A percentile compares a stretch with the other conserved stretches of the same genome.
Evolutionary conservation across 169 alveolate species (phyloP).

Genomic region (Babesia bovis): DNA sequence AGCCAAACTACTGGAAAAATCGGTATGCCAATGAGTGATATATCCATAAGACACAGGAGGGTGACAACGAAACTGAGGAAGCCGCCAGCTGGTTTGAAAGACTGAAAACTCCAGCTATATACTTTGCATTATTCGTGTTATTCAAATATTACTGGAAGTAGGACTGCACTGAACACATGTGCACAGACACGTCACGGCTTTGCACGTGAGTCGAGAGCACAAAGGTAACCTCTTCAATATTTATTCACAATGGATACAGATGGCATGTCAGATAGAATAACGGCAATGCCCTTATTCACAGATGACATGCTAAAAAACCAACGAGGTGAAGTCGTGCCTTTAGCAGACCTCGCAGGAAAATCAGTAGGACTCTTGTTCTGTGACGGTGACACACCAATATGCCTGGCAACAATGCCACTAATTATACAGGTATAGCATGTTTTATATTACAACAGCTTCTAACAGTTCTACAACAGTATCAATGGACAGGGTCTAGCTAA

Average conservation of each 20-base stretch:
- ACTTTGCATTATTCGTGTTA: conserved; percentile 6
- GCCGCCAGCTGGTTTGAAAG: background rate
- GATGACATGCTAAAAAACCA: conserved; percentile 13
- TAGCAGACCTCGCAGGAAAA: conserved; percentile 12
- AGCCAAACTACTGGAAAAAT: conserved; percentile 17
- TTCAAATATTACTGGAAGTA: conserved; percentile 7
- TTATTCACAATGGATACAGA: conserved; percentile 8
- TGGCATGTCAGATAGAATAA: too few species aligned
- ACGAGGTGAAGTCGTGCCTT: conserved; percentile 17
- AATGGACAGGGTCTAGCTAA: conserved; percentile 1
- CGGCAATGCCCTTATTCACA: background rate
- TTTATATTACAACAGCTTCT: too few species aligned
- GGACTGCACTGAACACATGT: background rate
- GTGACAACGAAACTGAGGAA: background rate
- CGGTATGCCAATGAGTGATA: background rate
- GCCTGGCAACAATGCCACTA: conserved; percentile 13
- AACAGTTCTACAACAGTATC: conserved; percentile 34
- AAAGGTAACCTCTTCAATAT: background rate
- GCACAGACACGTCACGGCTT: conserved; percentile 20
- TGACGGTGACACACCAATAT: conserved; percentile 31
- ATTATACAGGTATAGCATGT: conserved; percentile 13
- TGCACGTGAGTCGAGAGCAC: conserved; percentile 9
- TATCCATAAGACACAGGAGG: background rate
- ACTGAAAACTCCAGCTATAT: conserved; percentile 15
- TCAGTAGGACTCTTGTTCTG: conserved; percentile 42